Base-by-base conservation (phyloP, 2,329 filamentous ascomycete species). In the Chrysoporthe austroafricana region DNA sequence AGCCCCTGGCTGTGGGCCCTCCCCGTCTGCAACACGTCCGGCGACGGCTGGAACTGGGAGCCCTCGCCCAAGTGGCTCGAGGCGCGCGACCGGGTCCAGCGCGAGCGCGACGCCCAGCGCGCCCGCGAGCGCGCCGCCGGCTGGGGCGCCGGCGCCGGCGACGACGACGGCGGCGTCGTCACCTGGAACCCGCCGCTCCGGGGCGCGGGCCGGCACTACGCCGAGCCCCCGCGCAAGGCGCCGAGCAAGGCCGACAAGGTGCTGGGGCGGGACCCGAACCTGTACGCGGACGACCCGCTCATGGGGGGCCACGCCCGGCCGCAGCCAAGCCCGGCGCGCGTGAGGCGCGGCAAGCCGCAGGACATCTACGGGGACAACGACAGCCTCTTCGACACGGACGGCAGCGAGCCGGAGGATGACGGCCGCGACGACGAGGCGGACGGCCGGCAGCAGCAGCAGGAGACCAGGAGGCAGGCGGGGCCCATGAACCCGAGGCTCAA, bases 41-140 rank as follows among this genome's bases (percentile, higher is more conserved):
- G 95, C 44, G 93, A 99, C 77, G 96, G 96, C 32, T 99, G 95
- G 95, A 85, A 84, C 57, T 99, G 96, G 96, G 94, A 97, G 74
- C 87, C 94, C 0, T 96, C 89, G 74, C 85, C 87, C 0, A 88
- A 87, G 72, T 99, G 96, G 91, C 71, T 92, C 2, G 88, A 90
- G 46, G 91, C 90, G 4, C 84, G 90, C 56, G 89, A 93, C 6
- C 82, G 82, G 26, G 83, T 94, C n/a, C 80, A 81, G 4, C 72
- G 74, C 11, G 87, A 90, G 69, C 80, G 88, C 58, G 82, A 86
- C 64, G 81, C 85, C 62, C 90, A 92, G 75, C 83, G 85, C 61
- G 82, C 84, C 69, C 82, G 90, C 66, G 91, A 93, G 77, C 80
- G 85, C 21, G 86, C 83, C 39, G 90, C 90, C 16, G 90, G 90